Conservation (phyloP, 2,329 filamentous ascomycete species). For the Aspergillus pseudotamarii region DNA sequence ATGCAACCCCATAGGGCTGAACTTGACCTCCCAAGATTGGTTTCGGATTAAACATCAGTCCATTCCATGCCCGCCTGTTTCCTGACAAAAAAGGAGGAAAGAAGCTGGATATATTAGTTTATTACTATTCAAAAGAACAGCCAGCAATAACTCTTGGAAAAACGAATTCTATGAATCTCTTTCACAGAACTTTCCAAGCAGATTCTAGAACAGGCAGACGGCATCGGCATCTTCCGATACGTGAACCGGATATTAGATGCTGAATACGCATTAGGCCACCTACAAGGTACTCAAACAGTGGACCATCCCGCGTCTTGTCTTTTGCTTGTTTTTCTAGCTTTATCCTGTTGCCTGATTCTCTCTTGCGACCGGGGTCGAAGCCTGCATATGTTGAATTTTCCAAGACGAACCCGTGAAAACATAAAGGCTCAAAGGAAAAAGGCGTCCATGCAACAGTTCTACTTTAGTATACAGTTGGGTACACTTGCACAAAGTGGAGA, state of each 20-base stretch:
- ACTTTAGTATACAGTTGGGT: not conserved
- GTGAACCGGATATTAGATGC: not conserved
- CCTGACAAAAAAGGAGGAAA: not conserved
- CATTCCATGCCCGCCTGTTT: not conserved
- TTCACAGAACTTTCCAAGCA: not conserved
- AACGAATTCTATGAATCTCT: not conserved
- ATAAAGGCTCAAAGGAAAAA: not conserved
- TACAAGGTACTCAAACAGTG: not conserved
- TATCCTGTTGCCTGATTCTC: not conserved
- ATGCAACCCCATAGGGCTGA: not conserved
- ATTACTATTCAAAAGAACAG: not conserved
- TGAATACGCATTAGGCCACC: not conserved
- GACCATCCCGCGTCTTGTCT: not conserved
- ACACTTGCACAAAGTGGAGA: not conserved
- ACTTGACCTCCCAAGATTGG: not conserved
- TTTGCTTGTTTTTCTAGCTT: not conserved
- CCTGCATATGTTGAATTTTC: not conserved
- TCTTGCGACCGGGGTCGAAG: not conserved
- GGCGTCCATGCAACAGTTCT: accelerated
- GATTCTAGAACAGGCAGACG: not conserved
- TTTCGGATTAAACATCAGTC: not conserved
- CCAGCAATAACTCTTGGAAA: not conserved
- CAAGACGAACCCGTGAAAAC: not conserved
- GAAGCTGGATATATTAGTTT: not conserved
- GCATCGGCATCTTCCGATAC: not conserved